Evolutionary conservation across 1,284 basidiomycete species (phyloP).

Genomic region (Cutaneotrichosporon spelunceum): DNA sequence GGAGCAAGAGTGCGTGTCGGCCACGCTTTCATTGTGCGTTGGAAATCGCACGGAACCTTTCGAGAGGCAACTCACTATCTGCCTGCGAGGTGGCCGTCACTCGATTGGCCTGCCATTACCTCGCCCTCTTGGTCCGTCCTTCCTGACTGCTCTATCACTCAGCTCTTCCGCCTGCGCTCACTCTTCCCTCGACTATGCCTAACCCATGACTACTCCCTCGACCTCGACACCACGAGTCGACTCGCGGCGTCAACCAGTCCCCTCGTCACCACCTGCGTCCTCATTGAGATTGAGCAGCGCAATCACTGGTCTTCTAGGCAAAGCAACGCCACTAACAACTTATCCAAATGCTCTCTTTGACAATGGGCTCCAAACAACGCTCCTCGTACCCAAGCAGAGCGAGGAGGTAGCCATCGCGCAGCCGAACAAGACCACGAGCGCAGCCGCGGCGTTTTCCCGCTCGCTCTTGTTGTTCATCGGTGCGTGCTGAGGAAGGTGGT

Average conservation of each 20-base stretch:
- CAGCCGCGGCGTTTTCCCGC: slow-evolving; percentile 46
- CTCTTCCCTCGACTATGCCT: not conserved
- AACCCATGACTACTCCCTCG: slow-evolving; percentile 4
- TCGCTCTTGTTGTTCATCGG: slow-evolving; percentile 47
- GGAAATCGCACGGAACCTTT: not conserved
- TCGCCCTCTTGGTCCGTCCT: not conserved
- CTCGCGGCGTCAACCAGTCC: not conserved
- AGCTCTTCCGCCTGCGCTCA: not conserved
- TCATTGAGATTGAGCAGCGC: not conserved
- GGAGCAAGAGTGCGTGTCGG: not conserved
- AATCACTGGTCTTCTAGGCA: not conserved
- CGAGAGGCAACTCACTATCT: not conserved
- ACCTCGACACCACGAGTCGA: slow-evolving; percentile 1
- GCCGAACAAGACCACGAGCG: slow-evolving; percentile 36
- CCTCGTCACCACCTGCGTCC: not conserved
- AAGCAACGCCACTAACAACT: not conserved
- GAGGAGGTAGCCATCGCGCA: slow-evolving; percentile 4
- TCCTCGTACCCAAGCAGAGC: not conserved
- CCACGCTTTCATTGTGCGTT: not conserved
- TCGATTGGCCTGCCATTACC: not conserved
- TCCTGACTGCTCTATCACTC: not conserved
- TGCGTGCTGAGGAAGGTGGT: slow-evolving; percentile 5
- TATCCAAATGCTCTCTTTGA: not conserved
- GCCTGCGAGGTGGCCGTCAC: not conserved
- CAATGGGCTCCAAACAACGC: not conserved